Percentiles rank a stretch among this genome's conserved stretches.
Evolutionary conservation across 2,329 filamentous ascomycete species (phyloP).

Genomic region (Aspergillus jensenii): DNA sequence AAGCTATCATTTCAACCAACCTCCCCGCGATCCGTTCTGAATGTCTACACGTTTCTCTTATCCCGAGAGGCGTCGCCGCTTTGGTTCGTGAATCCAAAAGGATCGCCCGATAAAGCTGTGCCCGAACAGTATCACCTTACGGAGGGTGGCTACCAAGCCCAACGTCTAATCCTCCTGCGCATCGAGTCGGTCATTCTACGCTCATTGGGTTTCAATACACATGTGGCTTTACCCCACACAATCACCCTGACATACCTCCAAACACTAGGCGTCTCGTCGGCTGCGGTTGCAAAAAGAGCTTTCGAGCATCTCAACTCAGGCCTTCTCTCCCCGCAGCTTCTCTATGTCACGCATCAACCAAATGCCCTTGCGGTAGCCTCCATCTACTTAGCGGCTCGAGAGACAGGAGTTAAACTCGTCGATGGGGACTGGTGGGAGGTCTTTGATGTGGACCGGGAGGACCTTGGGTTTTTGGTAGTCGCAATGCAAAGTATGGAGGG

Average conservation of each 20-base stretch:
- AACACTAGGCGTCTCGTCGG: conserved; percentile 69
- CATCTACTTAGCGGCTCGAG: conserved; percentile 83
- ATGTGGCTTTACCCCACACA: conserved; percentile 81
- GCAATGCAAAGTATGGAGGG: conserved; percentile 76
- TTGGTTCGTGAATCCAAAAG: conserved; percentile 41
- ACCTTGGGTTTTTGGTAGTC: conserved; percentile 88
- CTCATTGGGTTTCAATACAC: conserved; percentile 75
- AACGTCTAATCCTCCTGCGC: conserved; percentile 65
- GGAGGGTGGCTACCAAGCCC: conserved; percentile 68
- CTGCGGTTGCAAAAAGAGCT: conserved; percentile 62
- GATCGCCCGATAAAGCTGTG: conserved; percentile 36
- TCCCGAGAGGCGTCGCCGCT: conserved; percentile 58
- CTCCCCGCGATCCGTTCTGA: conserved; percentile 76
- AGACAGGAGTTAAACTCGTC: conserved; percentile 74
- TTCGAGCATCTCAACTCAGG: conserved; percentile 83
- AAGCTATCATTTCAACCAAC: conserved; percentile 79
- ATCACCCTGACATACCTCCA: conserved; percentile 91
- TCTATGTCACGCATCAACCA: conserved; percentile 92
- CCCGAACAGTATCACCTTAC: conserved; percentile 66
- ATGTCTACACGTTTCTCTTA: conserved; percentile 79
- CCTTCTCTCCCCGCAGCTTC: conserved; percentile 79
- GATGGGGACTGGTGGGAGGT: conserved; percentile 95
- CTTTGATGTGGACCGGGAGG: conserved; percentile 92
- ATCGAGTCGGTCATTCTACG: conserved; percentile 76
- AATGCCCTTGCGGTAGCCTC: conserved; percentile 80